Evolutionary conservation across 768 basidiomycete genomes (phyloP).

Genomic region (Sporobolomyces pararoseus): DNA sequence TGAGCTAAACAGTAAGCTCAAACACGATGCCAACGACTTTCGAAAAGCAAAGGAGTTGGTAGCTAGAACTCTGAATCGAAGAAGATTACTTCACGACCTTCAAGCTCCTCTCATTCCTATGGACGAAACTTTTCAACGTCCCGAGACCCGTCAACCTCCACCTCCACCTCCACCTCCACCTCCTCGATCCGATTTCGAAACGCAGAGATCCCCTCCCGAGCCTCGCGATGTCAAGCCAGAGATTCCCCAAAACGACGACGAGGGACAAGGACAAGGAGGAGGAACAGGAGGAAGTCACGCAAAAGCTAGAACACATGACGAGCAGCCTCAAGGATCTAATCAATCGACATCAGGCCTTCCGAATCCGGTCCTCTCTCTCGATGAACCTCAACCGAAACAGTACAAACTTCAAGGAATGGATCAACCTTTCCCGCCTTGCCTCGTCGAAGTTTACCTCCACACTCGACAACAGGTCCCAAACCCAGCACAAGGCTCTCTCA

Average conservation of each 20-base stretch:
- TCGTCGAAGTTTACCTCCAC: background rate
- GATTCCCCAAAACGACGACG: background rate
- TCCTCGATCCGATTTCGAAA: background rate
- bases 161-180: background rate
- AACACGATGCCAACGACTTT: background rate
- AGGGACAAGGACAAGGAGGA: background rate
- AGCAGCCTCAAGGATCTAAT: background rate
- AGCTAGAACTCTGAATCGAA: background rate
- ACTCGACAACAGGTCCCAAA: background rate
- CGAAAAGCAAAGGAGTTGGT: background rate
- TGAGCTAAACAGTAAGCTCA: background rate
- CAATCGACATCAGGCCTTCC: background rate
- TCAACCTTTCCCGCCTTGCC: background rate
- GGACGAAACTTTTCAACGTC: background rate
- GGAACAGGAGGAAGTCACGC: conserved; percentile 1
- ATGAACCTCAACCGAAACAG: background rate
- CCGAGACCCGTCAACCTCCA: background rate
- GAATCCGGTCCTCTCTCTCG: background rate
- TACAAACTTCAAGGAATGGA: background rate
- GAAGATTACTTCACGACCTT: background rate
- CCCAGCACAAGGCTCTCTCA: background rate
- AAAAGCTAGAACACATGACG: background rate
- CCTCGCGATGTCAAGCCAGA: background rate
- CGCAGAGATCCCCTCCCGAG: background rate
- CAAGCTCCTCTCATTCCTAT: background rate